Base-by-base conservation (phyloP, 2,329 filamentous ascomycete genomes). In the Fusarium sp. region DNA sequence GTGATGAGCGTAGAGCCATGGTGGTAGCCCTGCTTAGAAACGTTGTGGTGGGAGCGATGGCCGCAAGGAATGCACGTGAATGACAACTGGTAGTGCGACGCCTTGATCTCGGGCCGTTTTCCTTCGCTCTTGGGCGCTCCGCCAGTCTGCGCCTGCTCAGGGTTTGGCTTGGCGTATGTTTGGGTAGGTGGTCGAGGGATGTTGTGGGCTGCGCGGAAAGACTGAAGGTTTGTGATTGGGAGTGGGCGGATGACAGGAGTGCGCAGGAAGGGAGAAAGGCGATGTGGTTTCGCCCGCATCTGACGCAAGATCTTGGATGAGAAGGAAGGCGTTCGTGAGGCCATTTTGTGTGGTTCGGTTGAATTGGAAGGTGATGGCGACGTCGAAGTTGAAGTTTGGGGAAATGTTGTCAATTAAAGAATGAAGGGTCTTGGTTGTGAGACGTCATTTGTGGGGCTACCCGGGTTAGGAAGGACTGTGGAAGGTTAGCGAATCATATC, bases 1-100 rank as follows among this genome's bases (percentile, higher is more conserved):
- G 91, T 90, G 68, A 98, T 94, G 58, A 99, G 83, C 6, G 96
- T 91, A 2, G 93, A 95, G 35, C 96, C 96, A 66, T 90, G 85
- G 79, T 98, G 94, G 77, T 99, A 99, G 31, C 93, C 96, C 76
- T 98, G 96, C 79, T 98, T 97, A 29, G 93, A 93, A 72, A 99
- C 84, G 49, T 87, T 87, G 80, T 99, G 96, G 14, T 89, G 86
- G n/a, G 93, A 96, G 58, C 94, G 90, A 35, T 87, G 82, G 43
- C 85, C 83, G 81, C 96, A 99, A 31, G 92, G 93, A 60, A 91
- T 90, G 85, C 96, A 99, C 70, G 96, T 99, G 78, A 99, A 97
- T 48, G 90, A 92, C 68, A 99, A 85, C 71, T 93, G 86, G 80
- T 98, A 99, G 58, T 92, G 88, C 3, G 93, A 93, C 70, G 88